phyloP scores from a whole-genome alignment of 345 rosid genomes.

The Pseudoturritis turrita region DNA sequence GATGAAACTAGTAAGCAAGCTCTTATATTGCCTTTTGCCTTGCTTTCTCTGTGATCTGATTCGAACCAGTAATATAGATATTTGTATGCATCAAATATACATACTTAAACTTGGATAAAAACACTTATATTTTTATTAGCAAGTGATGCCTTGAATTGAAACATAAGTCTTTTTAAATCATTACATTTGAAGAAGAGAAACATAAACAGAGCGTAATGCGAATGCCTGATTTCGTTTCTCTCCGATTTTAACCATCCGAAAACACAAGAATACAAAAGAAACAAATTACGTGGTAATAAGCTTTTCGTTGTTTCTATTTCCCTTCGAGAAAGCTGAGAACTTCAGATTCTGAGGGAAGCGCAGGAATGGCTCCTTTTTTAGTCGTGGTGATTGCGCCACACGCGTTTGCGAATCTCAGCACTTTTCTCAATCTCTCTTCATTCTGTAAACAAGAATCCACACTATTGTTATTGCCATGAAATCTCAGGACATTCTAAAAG shows the following conservation, averaged over 20 bases:
- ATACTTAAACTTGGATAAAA: not conserved
- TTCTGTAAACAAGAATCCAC: no score
- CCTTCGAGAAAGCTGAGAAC: conserved; percentile 45
- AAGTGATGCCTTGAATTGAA: conserved; percentile 11
- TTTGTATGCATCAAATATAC: not conserved
- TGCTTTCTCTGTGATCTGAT: not conserved
- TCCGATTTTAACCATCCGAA: conserved; percentile 2
- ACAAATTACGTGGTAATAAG: conserved; percentile 21
- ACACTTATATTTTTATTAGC: conserved; percentile 18
- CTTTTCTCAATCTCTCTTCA: conserved; percentile 71
- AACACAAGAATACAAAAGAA: conserved; percentile 13
- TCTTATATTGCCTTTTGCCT: not conserved
- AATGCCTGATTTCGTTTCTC: conserved; percentile 34
- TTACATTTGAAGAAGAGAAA: conserved; percentile 19
- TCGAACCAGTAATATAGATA: not conserved
- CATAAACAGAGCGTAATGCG: conserved; percentile 11
- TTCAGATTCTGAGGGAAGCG: conserved; percentile 68
- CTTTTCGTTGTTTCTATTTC: conserved; percentile 9
- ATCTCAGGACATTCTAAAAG: no score
- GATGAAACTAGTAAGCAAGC: conserved; percentile 57
- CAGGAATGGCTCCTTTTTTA: conserved; percentile 97
- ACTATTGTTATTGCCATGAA: no score
- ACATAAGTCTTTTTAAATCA: conserved; percentile 12
- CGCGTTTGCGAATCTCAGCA: conserved; percentile 72
- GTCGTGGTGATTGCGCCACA: conserved; percentile 99